phyloP scores from a whole-genome alignment of 2,329 filamentous ascomycete species.

The Verticillium klebahnii region DNA sequence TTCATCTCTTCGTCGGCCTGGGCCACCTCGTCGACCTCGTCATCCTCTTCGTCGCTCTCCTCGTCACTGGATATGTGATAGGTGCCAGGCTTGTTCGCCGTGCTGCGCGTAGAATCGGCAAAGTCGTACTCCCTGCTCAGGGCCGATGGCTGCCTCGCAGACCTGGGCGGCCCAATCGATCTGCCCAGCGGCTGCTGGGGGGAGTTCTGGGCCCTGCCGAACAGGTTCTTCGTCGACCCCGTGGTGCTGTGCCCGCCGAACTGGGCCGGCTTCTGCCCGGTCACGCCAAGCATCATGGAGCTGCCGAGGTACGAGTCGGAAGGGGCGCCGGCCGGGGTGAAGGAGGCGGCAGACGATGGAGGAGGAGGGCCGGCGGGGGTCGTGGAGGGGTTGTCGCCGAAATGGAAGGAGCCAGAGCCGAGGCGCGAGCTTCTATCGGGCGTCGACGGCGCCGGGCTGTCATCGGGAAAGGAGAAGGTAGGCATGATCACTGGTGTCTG shows the following conservation, averaged over 20 bases:
- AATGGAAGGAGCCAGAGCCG: conserved; percentile 29
- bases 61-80: conserved; percentile 22
- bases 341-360: conserved; percentile 47
- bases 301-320: conserved; percentile 51
- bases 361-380: conserved; percentile 49
- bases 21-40: conserved; percentile 24
- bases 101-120: background rate
- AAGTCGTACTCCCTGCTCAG: conserved; percentile 40
- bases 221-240: conserved; percentile 30
- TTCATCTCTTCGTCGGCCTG: conserved; percentile 29
- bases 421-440: conserved; percentile 36
- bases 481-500: conserved; percentile 28
- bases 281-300: conserved; percentile 43
- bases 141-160: conserved; percentile 41
- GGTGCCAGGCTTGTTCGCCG: conserved; percentile 10
- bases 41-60: conserved; percentile 24
- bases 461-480: conserved; percentile 35
- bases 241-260: conserved; percentile 29
- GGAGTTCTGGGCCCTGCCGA: conserved; percentile 28
- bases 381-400: conserved; percentile 43
- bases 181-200: conserved; percentile 42
- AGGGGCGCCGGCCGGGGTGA: conserved; percentile 52
- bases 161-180: conserved; percentile 32
- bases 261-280: conserved; percentile 31
- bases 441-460: conserved; percentile 42